Evolutionary conservation across 1,284 basidiomycete species (phyloP).

Genomic region (Caloboletus inedulis): DNA sequence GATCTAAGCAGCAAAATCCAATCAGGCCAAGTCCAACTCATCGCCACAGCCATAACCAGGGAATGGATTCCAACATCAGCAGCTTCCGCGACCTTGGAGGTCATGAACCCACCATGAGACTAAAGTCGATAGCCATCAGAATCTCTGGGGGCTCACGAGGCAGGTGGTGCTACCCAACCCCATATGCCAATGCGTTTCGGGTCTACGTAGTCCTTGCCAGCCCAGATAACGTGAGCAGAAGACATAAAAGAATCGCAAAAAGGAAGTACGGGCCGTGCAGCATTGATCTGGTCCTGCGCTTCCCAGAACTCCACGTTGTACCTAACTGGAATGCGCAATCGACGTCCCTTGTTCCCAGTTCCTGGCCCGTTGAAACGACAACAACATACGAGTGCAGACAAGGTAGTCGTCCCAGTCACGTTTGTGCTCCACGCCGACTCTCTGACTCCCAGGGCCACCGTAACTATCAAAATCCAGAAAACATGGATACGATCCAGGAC

Average conservation of each 20-base stretch:
- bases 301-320: constrained; percentile 86
- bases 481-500: background rate
- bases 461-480: constrained; percentile 51
- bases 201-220: constrained; percentile 75
- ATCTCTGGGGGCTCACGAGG: background rate
- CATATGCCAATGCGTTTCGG: constrained; percentile 85
- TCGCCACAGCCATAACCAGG: constrained; percentile 86
- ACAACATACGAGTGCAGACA: constrained; percentile 79
- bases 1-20: background rate
- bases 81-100: constrained; percentile 80
- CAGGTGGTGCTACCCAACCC: constrained; percentile 75
- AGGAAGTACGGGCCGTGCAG: constrained; percentile 55
- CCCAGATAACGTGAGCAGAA: constrained; percentile 45
- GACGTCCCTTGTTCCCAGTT: constrained; percentile 86
- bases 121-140: constrained; percentile 32
- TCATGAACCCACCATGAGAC: constrained; percentile 95
- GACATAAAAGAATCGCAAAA: constrained; percentile 2
- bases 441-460: constrained; percentile 86
- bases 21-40: constrained; percentile 39
- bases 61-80: constrained; percentile 77
- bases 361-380: constrained; percentile 90
- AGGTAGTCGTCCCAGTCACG: constrained; percentile 89
- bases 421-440: constrained; percentile 62
- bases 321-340: constrained; percentile 79
- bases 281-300: constrained; percentile 83